Percentiles rank a stretch among this genome's conserved stretches.
Conservation (phyloP, 106 monocot genomes). For the Platanthera zijinensis region DNA sequence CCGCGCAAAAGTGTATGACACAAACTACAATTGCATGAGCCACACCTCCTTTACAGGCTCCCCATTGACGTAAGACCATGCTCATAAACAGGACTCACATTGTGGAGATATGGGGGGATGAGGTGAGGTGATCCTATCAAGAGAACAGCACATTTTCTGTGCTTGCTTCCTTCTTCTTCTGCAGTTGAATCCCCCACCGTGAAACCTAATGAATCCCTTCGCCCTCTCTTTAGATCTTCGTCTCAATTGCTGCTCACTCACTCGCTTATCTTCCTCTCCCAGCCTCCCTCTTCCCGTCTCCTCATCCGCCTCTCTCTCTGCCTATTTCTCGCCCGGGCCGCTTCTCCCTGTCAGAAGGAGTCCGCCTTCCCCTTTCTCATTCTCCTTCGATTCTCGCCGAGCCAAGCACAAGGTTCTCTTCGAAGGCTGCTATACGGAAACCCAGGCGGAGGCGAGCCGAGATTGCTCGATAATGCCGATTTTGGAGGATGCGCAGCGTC, state of each 20-base stretch:
- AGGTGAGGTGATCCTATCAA: too few relatives aligned
- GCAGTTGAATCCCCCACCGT: neutral
- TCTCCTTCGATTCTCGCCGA: neutral
- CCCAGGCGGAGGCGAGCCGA: neutral
- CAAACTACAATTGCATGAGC: too few relatives aligned
- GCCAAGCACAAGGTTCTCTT: neutral
- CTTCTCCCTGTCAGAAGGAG: neutral
- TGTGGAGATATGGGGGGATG: too few relatives aligned
- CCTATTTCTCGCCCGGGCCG: neutral
- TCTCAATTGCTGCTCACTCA: neutral
- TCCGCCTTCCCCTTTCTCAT: neutral
- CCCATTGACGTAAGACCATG: too few relatives aligned
- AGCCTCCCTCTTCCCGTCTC: neutral
- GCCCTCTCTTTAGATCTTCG: neutral
- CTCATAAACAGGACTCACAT: too few relatives aligned
- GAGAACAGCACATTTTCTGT: too few relatives aligned
- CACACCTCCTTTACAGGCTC: too few relatives aligned
- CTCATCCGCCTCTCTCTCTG: constrained; percentile 2
- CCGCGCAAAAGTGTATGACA: too few relatives aligned
- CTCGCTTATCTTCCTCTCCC: neutral
- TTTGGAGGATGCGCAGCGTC: constrained; percentile 8
- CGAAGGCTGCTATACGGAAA: neutral
- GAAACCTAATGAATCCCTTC: neutral
- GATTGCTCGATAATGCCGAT: constrained; percentile 1
- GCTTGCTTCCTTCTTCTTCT: too few relatives aligned